Conservation (phyloP, 1,284 basidiomycete species). For the Ganoderma sp. region DNA sequence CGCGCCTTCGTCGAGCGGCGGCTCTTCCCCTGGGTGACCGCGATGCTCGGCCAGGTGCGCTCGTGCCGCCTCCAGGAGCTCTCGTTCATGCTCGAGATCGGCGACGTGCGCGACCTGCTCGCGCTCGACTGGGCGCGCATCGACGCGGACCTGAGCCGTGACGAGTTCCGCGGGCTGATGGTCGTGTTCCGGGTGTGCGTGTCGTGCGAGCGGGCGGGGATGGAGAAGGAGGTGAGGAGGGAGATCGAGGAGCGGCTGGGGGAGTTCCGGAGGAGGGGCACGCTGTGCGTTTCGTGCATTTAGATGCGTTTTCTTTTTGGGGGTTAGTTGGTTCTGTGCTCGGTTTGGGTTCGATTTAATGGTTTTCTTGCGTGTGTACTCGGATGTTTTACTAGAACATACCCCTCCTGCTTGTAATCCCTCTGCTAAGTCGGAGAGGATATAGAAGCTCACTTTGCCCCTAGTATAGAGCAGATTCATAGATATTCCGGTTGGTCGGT, state of each 20-base stretch:
- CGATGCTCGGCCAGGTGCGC: slow-evolving; percentile 35
- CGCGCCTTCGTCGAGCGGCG: slow-evolving; percentile 35
- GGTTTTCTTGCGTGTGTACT: too few species aligned
- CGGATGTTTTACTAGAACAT: too few species aligned
- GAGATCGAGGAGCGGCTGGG: slow-evolving; percentile 32
- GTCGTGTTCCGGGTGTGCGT: slow-evolving; percentile 37
- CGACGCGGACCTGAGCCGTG: slow-evolving; percentile 35
- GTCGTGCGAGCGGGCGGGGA: slow-evolving; percentile 30
- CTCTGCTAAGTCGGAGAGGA: too few species aligned
- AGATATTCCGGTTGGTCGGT: too few species aligned
- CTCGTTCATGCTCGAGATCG: slow-evolving; percentile 40
- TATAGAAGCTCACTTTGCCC: too few species aligned
- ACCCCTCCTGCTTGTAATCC: too few species aligned
- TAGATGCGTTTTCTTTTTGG: slow-evolving; percentile 10
- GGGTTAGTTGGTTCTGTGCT: background rate
- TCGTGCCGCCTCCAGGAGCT: slow-evolving; percentile 35
- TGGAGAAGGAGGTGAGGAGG: slow-evolving; percentile 32
- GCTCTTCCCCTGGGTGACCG: slow-evolving; percentile 39
- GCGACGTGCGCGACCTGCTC: slow-evolving; percentile 33
- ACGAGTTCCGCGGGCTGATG: slow-evolving; percentile 37
- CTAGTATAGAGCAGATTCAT: too few species aligned
- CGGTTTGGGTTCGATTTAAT: too few species aligned
- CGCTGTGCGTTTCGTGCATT: slow-evolving; percentile 38
- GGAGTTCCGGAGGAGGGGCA: slow-evolving; percentile 36
- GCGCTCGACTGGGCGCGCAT: slow-evolving; percentile 42